phyloP scores from a whole-genome alignment of 2,329 filamentous ascomycete species.

The Talaromyces funiculosus region DNA sequence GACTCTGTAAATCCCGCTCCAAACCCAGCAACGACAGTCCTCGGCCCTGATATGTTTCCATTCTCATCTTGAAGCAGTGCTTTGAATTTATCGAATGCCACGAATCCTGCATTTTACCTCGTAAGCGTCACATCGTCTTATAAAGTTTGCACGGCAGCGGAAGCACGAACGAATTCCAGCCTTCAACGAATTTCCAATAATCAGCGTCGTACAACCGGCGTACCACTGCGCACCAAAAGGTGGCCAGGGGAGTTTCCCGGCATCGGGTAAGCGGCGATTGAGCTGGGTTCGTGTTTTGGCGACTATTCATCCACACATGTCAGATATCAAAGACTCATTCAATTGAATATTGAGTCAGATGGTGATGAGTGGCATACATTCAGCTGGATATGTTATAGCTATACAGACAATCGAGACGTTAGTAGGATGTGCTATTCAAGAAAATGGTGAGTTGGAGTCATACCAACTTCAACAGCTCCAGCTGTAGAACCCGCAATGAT shows the following conservation, averaged over 20 bases:
- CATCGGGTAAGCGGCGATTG: slow-evolving; percentile 73
- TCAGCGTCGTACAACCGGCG: slow-evolving; percentile 91
- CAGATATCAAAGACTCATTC: too few relatives aligned
- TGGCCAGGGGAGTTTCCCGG: slow-evolving; percentile 88
- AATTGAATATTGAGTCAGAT: background rate
- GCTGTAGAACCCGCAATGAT: slow-evolving; percentile 90
- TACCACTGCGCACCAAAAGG: slow-evolving; percentile 95
- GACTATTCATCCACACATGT: slow-evolving; percentile 47
- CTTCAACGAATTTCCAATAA: slow-evolving; percentile 94
- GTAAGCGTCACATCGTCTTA: too few relatives aligned
- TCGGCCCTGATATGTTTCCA: slow-evolving; percentile 82
- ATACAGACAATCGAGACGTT: slow-evolving; percentile 16
- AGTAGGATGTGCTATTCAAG: slow-evolving; percentile 9
- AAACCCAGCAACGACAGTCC: slow-evolving; percentile 89
- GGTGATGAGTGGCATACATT: slow-evolving; percentile 56
- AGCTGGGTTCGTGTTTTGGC: slow-evolving; percentile 93
- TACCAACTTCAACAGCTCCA: slow-evolving; percentile 88
- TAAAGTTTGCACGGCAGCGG: too few relatives aligned
- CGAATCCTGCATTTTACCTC: slow-evolving; percentile 63
- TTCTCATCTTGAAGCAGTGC: slow-evolving; percentile 70
- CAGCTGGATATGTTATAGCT: slow-evolving; percentile 90
- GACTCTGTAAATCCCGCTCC: slow-evolving; percentile 93
- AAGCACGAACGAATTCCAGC: slow-evolving; percentile 76
- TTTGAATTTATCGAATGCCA: slow-evolving; percentile 95
- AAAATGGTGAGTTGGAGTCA: slow-evolving; percentile 18